Percentiles rank a stretch among this genome's conserved stretches.
phyloP scores from a whole-genome alignment of 345 rosid genomes.

The Euclidium syriacum region DNA sequence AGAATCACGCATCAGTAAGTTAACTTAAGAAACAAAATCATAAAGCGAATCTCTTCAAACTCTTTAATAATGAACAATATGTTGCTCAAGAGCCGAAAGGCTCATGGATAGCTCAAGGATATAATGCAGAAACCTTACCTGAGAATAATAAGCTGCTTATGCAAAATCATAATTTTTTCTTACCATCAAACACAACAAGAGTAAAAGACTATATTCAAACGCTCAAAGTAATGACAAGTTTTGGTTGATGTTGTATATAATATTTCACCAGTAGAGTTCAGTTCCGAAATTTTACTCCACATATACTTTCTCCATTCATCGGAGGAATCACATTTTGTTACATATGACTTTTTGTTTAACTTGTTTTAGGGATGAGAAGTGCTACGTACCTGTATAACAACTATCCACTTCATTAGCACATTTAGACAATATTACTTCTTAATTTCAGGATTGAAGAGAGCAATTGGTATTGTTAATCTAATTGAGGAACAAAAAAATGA shows the following conservation, averaged over 20 bases:
- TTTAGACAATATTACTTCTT: not conserved
- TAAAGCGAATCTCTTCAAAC: not conserved
- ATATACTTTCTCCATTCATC: too few species aligned
- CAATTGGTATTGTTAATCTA: too few species aligned
- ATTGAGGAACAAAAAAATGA: slow-evolving; percentile 52
- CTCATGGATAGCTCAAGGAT: not conserved
- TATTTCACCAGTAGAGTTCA: too few species aligned
- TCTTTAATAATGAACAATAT: not conserved
- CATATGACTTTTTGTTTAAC: slow-evolving; percentile 1
- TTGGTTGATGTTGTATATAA: too few species aligned
- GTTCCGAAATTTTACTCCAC: slow-evolving; percentile 7
- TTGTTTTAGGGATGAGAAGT: slow-evolving; percentile 16
- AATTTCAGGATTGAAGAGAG: not conserved
- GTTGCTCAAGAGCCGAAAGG: slow-evolving; percentile 50
- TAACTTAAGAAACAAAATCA: not conserved
- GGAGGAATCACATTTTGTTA: slow-evolving; percentile 8
- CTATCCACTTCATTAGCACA: slow-evolving; percentile 11
- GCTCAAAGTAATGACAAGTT: too few species aligned
- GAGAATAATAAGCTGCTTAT: not conserved
- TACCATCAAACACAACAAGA: slow-evolving; percentile 12
- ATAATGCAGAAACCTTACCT: not conserved
- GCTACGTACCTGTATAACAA: slow-evolving; percentile 12
- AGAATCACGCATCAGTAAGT: slow-evolving; percentile 1
- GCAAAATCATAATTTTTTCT: not conserved
- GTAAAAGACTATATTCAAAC: not conserved